A percentile compares a stretch with the other conserved stretches of the same genome.
Conservation (phyloP, 2,329 filamentous ascomycete species). For the Pseudogymnoascus sp. region DNA sequence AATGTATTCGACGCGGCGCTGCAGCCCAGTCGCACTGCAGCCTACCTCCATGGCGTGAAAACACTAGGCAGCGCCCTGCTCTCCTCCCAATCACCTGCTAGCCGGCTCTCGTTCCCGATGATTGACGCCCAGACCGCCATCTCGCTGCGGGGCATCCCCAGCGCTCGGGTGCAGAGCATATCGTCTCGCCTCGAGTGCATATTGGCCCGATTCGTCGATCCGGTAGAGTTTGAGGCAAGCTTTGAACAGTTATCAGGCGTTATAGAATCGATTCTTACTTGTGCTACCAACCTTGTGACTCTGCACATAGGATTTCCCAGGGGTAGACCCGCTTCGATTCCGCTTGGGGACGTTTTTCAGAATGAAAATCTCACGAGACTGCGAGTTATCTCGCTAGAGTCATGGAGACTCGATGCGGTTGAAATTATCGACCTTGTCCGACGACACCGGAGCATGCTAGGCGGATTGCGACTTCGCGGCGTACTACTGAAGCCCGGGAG, state of each 20-base stretch:
- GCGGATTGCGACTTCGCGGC: conserved; percentile 50
- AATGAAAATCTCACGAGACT: conserved; percentile 52
- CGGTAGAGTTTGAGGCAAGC: conserved; percentile 43
- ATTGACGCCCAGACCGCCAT: conserved; percentile 52
- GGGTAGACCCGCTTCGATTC: conserved; percentile 45
- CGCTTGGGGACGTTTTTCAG: conserved; percentile 55
- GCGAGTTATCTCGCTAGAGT: conserved; percentile 55
- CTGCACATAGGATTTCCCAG: conserved; percentile 58
- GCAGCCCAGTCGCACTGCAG: conserved; percentile 51
- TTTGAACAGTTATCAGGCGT: conserved; percentile 49
- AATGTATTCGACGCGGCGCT: conserved; percentile 21
- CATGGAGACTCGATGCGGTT: conserved; percentile 51
- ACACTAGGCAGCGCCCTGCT: conserved; percentile 51
- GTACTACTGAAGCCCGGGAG: conserved; percentile 53
- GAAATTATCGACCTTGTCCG: conserved; percentile 52
- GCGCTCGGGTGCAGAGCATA: conserved; percentile 40
- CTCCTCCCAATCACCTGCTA: conserved; percentile 46
- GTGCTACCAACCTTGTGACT: conserved; percentile 51
- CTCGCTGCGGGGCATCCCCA: conserved; percentile 39
- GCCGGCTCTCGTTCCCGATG: conserved; percentile 54
- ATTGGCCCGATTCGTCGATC: conserved; percentile 52
- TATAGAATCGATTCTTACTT: conserved; percentile 49
- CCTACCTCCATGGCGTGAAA: conserved; percentile 53
- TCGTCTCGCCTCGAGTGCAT: conserved; percentile 52
- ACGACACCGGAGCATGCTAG: conserved; percentile 47